Evolutionary conservation across 352 stramenopile species (phyloP), one percentile per base, ranked within the genome.

Genomic region (Nothophytophthora sp.): DNA sequence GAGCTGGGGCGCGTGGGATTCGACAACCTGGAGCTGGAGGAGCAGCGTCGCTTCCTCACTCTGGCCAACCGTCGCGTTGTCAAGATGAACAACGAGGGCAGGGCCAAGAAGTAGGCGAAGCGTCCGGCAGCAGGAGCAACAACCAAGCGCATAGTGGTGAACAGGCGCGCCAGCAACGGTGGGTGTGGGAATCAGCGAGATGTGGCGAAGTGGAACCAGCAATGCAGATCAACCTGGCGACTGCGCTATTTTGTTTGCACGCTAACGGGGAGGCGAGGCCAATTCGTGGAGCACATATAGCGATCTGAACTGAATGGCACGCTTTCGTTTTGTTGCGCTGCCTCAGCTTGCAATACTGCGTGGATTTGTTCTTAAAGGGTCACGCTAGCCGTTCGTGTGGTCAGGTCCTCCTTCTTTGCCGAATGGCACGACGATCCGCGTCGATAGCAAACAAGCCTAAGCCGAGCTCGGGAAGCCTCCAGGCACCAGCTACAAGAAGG

Each of bases 71-170:
- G 81, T 57, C 68, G 70, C 29, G 51, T 71, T 41, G 67, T 95
- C 34, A 92, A 92, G 70, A 59, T 45, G 33, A 88, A 72, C 54
- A 95, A 95, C 63, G 76, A 69, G 22, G 68, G 71, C 49, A 95
- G 92, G 76, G 81, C 83, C 42, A 94, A 94, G 76, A 94, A 94
- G 63, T 94, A 92, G 61, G 65, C 20, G 15, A 60, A 29, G 34
- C 23, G 33, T 20, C 22, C 18, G 8, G 6, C 6, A 7, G 13
- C 18, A 32, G 37, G 37, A 44, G 22, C 37, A 6, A 41, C 56
- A 43, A n/a, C n/a, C n/a, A n/a, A n/a, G n/a, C n/a, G n/a, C n/a
- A n/a, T n/a, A n/a, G n/a, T n/a, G n/a, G n/a, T n/a, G n/a, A n/a
- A n/a, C n/a, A n/a, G n/a, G n/a, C n/a, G n/a, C n/a, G n/a, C n/a